These are phyloP conservation scores for Astrothelium subdiscretum DNA, from an alignment of 495 filamentous ascomycete genomes.

Conservation along the genomic window DNA sequence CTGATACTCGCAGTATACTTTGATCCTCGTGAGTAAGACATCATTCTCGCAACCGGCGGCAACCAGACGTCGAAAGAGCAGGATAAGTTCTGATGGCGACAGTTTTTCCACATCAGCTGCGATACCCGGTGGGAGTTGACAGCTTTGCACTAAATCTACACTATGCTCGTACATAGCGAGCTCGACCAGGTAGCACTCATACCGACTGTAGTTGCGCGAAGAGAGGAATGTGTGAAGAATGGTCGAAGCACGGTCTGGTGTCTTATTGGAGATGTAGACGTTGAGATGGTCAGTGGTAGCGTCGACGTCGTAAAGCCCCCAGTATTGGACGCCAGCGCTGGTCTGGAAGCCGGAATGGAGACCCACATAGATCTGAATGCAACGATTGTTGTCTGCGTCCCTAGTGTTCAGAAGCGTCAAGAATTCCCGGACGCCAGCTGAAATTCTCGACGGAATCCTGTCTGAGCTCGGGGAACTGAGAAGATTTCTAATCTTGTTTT, in stretches of 20 bases:
- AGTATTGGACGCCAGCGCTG: slow-evolving; percentile 38
- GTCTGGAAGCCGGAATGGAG: slow-evolving; percentile 46
- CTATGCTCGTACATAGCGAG: slow-evolving; percentile 33
- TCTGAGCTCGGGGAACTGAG: background rate
- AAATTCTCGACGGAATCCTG: background rate
- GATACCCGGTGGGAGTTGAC: slow-evolving; percentile 35
- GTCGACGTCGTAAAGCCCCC: slow-evolving; percentile 43
- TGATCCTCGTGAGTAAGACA: slow-evolving; percentile 25
- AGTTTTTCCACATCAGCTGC: slow-evolving; percentile 43
- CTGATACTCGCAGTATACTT: slow-evolving; percentile 34
- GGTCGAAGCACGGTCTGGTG: slow-evolving; percentile 36
- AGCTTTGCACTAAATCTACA: slow-evolving; percentile 24
- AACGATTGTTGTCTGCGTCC: slow-evolving; percentile 10
- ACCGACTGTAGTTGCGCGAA: slow-evolving; percentile 35
- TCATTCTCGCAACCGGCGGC: slow-evolving; percentile 26
- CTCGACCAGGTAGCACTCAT: slow-evolving; percentile 43
- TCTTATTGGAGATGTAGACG: slow-evolving; percentile 45
- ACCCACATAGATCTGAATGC: slow-evolving; percentile 31
- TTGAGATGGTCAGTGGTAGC: slow-evolving; percentile 27
- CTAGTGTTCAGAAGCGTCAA: slow-evolving; percentile 7
- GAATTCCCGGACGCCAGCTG: slow-evolving; percentile 5
- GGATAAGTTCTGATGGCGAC: slow-evolving; percentile 40
- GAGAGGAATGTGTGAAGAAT: slow-evolving; percentile 48
- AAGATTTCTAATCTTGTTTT: slow-evolving; percentile 7
- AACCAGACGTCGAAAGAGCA: slow-evolving; percentile 39